Percentiles rank a stretch among this genome's conserved stretches.
Conservation (phyloP, 2,329 filamentous ascomycete species). For the Uncinocarpus reesii region DNA sequence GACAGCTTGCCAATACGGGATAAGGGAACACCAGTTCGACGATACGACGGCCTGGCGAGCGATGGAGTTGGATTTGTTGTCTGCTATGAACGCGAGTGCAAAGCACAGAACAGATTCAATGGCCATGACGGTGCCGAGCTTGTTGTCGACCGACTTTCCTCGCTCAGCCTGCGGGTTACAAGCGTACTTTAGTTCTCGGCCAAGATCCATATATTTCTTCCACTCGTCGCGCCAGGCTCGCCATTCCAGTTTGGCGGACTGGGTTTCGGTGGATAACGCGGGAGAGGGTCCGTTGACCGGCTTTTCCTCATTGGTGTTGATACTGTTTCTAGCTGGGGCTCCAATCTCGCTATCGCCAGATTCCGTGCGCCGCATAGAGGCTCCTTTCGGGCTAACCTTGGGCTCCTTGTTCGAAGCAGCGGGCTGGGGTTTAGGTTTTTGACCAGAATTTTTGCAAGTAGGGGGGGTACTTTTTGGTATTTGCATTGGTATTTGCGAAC, state of each 20-base stretch:
- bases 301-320: slow-evolving; percentile 20
- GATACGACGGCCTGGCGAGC: slow-evolving; percentile 32
- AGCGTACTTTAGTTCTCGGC: slow-evolving; percentile 39
- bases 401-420: slow-evolving; percentile 37
- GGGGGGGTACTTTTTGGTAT: slow-evolving; percentile 28
- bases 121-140: slow-evolving; percentile 31
- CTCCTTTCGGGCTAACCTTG: slow-evolving; percentile 19
- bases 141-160: slow-evolving; percentile 21
- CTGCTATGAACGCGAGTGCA: slow-evolving; percentile 38
- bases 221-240: slow-evolving; percentile 37
- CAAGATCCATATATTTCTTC: slow-evolving; percentile 34
- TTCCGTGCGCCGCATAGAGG: slow-evolving; percentile 32
- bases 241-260: slow-evolving; percentile 25
- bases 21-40: slow-evolving; percentile 38
- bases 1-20: slow-evolving; percentile 40
- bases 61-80: slow-evolving; percentile 32
- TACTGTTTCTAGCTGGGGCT: slow-evolving; percentile 28
- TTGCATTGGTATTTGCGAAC: slow-evolving; percentile 30
- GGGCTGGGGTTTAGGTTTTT: slow-evolving; percentile 27
- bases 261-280: slow-evolving; percentile 20
- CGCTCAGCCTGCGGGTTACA: slow-evolving; percentile 29
- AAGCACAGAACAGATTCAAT: slow-evolving; percentile 41
- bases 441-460: slow-evolving; percentile 20
- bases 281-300: slow-evolving; percentile 23
- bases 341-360: slow-evolving; percentile 33